These are phyloP conservation scores for Tulasnella sp. DNA, from an alignment of 768 basidiomycete species.

Conservation along the genomic window DNA sequence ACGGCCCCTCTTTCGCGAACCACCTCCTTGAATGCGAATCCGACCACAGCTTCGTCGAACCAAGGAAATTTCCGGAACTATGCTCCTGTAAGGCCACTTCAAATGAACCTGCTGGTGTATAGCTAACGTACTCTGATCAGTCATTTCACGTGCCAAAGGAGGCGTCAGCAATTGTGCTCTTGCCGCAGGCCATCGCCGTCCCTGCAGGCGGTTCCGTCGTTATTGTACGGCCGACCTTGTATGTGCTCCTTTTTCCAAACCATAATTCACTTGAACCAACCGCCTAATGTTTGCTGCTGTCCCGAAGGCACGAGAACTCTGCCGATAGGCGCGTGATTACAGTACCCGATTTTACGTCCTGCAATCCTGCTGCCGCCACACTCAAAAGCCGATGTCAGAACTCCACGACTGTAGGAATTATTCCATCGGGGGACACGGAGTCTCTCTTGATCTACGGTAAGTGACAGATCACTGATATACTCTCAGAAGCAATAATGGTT, in stretches of 20 bases:
- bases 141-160: slow-evolving; percentile 63
- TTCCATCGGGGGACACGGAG: slow-evolving; percentile 45
- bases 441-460: slow-evolving; percentile 51
- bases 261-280: neutral
- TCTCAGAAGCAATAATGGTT: too few relatives aligned
- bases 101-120: neutral
- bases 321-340: slow-evolving; percentile 21
- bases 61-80: slow-evolving; percentile 25
- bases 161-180: slow-evolving; percentile 45
- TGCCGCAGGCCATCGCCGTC: slow-evolving; percentile 55
- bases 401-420: slow-evolving; percentile 56
- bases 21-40: too few relatives aligned
- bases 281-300: too few relatives aligned
- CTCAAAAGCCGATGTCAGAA: slow-evolving; percentile 51
- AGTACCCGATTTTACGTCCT: slow-evolving; percentile 48
- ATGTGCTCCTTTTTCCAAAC: slow-evolving; percentile 21
- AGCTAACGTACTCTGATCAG: slow-evolving; percentile 29
- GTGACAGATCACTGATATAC: too few relatives aligned
- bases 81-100: slow-evolving; percentile 46
- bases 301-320: too few relatives aligned
- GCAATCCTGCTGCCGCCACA: slow-evolving; percentile 29
- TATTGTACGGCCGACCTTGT: slow-evolving; percentile 62
- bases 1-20: neutral
- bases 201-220: slow-evolving; percentile 55
- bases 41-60: neutral